Evolutionary conservation across 73 alveolate species (phyloP), one percentile per base, ranked within the genome.

Genomic region (Durusdinium trenchii): DNA sequence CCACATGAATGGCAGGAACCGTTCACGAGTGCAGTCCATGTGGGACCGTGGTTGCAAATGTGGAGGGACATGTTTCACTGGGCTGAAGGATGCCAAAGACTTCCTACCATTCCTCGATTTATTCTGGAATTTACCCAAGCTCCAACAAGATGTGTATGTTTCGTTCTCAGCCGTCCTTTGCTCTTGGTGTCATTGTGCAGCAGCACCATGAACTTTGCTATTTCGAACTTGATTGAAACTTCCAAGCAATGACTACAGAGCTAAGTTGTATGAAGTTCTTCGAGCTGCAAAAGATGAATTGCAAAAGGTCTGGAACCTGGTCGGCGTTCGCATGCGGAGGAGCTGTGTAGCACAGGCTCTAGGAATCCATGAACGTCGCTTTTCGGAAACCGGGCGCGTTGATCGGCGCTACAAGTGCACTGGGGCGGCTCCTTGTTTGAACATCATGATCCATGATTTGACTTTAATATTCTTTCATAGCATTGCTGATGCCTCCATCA

Each of bases 141-240:
- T 83, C 12, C 93, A 83, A 51, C 93, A 83, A n/a, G 93, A 83
- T 50, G 93, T 83, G 20, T 83, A 83, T 51, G 93, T 47, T 35
- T 7, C 47, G 43, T 12, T 6, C 61, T 50, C 1, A 30, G 45
- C 47, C 1, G 35, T 3, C 36, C 6, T n/a, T n/a, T n/a, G n/a
- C n/a, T n/a, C n/a, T n/a, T n/a, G n/a, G n/a, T n/a, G n/a, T n/a
- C n/a, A n/a, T n/a, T n/a, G n/a, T n/a, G n/a, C n/a, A n/a, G n/a
- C n/a, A n/a, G n/a, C n/a, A n/a, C n/a, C n/a, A n/a, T n/a, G n/a
- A n/a, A n/a, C n/a, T n/a, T n/a, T n/a, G n/a, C n/a, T n/a, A n/a
- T n/a, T n/a, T n/a, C n/a, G n/a, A n/a, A n/a, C n/a, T n/a, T n/a
- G n/a, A n/a, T n/a, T n/a, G n/a, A n/a, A n/a, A n/a, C n/a, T n/a